A percentile compares a stretch with the other conserved stretches of the same genome.
phyloP scores from a whole-genome alignment of 805 yeast genomes.

The Kluyveromyces aestuarii region DNA sequence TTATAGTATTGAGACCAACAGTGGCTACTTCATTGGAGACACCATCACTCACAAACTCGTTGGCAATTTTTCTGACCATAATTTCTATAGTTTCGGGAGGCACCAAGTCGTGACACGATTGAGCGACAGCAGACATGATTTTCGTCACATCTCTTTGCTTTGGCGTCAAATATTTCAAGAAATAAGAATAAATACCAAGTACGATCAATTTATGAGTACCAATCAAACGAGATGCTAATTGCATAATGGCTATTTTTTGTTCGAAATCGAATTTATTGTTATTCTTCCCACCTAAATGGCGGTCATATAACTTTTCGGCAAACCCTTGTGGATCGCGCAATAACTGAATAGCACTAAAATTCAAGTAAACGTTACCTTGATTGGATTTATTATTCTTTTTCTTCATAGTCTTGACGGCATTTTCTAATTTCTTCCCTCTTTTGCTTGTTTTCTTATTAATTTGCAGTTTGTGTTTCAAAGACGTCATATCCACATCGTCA shows the following conservation, averaged over 20 bases:
- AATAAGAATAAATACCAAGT: constrained; percentile 80
- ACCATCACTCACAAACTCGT: constrained; percentile 97
- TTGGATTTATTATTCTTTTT: constrained; percentile 52
- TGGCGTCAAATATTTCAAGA: constrained; percentile 85
- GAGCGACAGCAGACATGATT: constrained; percentile 94
- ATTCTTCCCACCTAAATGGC: constrained; percentile 62
- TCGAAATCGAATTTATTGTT: constrained; percentile 70
- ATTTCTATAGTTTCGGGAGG: constrained; percentile 87
- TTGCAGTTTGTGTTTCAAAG: constrained; percentile 70
- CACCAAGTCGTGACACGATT: constrained; percentile 90
- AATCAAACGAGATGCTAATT: constrained; percentile 75
- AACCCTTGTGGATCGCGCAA: constrained; percentile 97
- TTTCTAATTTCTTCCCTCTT: constrained; percentile 70
- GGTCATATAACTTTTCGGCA: constrained; percentile 73
- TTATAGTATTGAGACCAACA: constrained; percentile 91
- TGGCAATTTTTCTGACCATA: constrained; percentile 85
- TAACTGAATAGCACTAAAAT: constrained; percentile 90
- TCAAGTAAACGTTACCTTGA: constrained; percentile 41
- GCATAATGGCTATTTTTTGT: constrained; percentile 83
- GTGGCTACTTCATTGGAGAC: constrained; percentile 97
- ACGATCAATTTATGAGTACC: constrained; percentile 93
- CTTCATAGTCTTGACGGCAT: constrained; percentile 59
- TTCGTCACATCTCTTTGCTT: constrained; percentile 92
- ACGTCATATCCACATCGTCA: constrained; percentile 64
- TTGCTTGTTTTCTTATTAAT: constrained; percentile 77